Percentiles rank a stretch among this genome's conserved stretches.
Conservation (phyloP, 2,329 filamentous ascomycete species). For the Apiospora koreana region DNA sequence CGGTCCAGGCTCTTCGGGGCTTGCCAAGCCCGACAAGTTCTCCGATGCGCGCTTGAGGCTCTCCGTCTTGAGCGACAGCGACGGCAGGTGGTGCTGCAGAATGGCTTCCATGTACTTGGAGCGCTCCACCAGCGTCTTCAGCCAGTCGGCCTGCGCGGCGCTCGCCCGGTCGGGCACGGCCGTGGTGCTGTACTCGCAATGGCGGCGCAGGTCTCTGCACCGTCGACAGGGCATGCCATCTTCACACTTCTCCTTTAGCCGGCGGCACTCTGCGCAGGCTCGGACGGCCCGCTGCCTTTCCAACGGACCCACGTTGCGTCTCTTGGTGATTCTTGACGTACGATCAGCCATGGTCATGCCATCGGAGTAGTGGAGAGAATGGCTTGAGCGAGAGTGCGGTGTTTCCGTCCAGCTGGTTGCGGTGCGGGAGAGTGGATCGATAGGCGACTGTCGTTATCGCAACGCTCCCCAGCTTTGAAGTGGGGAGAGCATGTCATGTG, state of each 20-base stretch:
- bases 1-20: neutral
- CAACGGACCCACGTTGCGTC: neutral
- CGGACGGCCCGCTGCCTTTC: conserved; percentile 7
- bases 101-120: conserved; percentile 16
- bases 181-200: conserved; percentile 48
- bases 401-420: no score
- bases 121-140: conserved; percentile 7
- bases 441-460: neutral
- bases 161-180: conserved; percentile 29
- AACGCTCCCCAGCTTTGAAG: neutral
- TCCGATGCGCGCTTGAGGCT: conserved; percentile 5
- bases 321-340: neutral
- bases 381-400: neutral
- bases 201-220: conserved; percentile 51
- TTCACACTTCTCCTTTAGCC: conserved; percentile 58
- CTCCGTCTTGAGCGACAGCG: conserved; percentile 2
- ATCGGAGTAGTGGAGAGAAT: neutral
- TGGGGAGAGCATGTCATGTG: neutral
- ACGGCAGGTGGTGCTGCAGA: conserved; percentile 31
- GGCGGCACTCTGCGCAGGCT: conserved; percentile 39
- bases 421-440: neutral
- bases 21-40: neutral
- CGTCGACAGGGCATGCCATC: conserved; percentile 55
- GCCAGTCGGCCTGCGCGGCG: neutral
- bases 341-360: neutral